Evolutionary conservation across 2,329 filamentous ascomycete genomes (phyloP).

Genomic region (Penicillium hordei): DNA sequence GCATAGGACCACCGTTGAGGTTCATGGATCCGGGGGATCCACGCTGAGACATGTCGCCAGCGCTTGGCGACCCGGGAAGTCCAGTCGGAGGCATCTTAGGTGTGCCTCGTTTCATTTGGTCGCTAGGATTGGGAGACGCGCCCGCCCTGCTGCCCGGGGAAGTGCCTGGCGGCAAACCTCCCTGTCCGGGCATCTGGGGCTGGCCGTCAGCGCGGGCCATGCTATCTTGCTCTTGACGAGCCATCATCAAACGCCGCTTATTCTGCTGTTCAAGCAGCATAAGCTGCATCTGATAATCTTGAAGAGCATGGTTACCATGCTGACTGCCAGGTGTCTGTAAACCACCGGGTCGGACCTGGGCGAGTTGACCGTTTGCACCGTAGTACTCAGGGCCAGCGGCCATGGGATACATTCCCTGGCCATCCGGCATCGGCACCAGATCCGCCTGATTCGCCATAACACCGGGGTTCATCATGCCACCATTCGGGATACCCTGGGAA

Average conservation of each 20-base stretch:
- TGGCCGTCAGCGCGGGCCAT: slow-evolving; percentile 54
- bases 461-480: slow-evolving; percentile 64
- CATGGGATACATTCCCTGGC: slow-evolving; percentile 45
- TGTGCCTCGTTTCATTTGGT: slow-evolving; percentile 63
- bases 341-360: slow-evolving; percentile 38
- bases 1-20: slow-evolving; percentile 54
- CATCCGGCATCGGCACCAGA: slow-evolving; percentile 75
- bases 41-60: slow-evolving; percentile 58
- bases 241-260: slow-evolving; percentile 66
- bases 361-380: slow-evolving; percentile 56
- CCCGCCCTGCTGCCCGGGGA: slow-evolving; percentile 58
- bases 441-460: slow-evolving; percentile 73
- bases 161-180: slow-evolving; percentile 54
- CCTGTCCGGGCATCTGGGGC: slow-evolving; percentile 47
- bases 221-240: slow-evolving; percentile 65
- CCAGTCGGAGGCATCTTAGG: slow-evolving; percentile 60
- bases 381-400: slow-evolving; percentile 56
- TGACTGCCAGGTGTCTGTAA: slow-evolving; percentile 44
- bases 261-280: slow-evolving; percentile 69
- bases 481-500: slow-evolving; percentile 76
- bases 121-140: slow-evolving; percentile 61
- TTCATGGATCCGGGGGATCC: slow-evolving; percentile 61
- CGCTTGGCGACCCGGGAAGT: slow-evolving; percentile 58
- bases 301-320: slow-evolving; percentile 61
- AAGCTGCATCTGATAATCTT: slow-evolving; percentile 70